These are phyloP conservation scores for Galeopsis tetrahit DNA, from an alignment of 257 asterid genomes.

Conservation along the genomic window DNA sequence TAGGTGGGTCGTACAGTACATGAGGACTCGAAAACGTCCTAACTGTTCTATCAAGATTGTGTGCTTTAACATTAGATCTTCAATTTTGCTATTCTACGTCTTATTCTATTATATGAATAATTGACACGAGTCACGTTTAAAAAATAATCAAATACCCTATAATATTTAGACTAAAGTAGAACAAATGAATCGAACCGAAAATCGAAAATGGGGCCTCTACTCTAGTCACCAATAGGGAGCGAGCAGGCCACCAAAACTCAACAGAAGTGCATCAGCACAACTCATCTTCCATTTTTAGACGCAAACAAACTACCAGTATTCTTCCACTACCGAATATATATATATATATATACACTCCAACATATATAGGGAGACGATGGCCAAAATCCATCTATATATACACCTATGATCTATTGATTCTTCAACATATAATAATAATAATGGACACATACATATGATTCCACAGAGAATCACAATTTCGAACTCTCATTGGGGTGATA, in stretches of 20 bases:
- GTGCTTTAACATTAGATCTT: too few relatives aligned
- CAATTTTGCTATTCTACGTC: too few relatives aligned
- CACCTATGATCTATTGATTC: neutral
- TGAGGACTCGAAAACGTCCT: too few relatives aligned
- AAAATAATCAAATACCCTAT: too few relatives aligned
- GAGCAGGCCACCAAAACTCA: slow-evolving; percentile 48
- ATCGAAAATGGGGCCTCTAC: too few relatives aligned
- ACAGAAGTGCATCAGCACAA: slow-evolving; percentile 32
- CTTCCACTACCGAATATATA: slow-evolving; percentile 3
- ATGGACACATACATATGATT: slow-evolving; percentile 28
- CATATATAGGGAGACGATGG: neutral
- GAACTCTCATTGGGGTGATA: neutral
- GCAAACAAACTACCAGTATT: slow-evolving; percentile 1
- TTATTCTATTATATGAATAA: too few relatives aligned
- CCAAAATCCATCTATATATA: slow-evolving; percentile 19
- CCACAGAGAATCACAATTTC: slow-evolving; percentile 4
- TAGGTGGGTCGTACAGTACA: too few relatives aligned
- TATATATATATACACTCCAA: neutral
- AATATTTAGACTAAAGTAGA: too few relatives aligned
- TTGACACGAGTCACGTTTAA: too few relatives aligned
- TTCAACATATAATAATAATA: slow-evolving; percentile 17
- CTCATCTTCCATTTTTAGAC: slow-evolving; percentile 32
- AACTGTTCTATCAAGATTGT: too few relatives aligned
- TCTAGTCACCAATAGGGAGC: neutral
- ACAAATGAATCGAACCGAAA: too few relatives aligned